Conservation (phyloP, 495 filamentous ascomycete genomes). For the Aspergillus biplanus region DNA sequence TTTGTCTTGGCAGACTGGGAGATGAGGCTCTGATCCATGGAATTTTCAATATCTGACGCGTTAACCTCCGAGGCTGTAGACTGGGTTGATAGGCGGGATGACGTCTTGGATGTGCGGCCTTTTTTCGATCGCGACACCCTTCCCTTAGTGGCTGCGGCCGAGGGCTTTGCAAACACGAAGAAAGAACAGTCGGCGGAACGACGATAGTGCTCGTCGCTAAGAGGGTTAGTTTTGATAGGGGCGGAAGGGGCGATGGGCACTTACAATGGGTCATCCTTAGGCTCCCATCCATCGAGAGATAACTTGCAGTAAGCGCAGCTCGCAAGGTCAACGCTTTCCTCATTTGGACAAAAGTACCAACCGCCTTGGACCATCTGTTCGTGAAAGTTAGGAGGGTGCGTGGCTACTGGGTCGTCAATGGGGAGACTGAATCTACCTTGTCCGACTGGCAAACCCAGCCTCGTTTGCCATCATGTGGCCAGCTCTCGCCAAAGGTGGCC, state of each 20-base stretch:
- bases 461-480: constrained; percentile 87
- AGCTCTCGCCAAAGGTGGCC: constrained; percentile 74
- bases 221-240: constrained; percentile 30
- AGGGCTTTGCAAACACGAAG: constrained; percentile 59
- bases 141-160: constrained; percentile 38
- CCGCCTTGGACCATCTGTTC: constrained; percentile 84
- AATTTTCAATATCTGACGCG: constrained; percentile 59
- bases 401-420: neutral
- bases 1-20: constrained; percentile 55
- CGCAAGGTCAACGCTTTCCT: constrained; percentile 79
- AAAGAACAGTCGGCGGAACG: constrained; percentile 82
- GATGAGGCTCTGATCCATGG: constrained; percentile 68
- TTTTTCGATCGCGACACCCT: constrained; percentile 56
- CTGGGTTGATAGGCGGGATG: constrained; percentile 70
- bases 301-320: constrained; percentile 88
- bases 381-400: constrained; percentile 6
- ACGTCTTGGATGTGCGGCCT: constrained; percentile 63
- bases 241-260: constrained; percentile 37
- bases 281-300: constrained; percentile 89
- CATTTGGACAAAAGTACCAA: constrained; percentile 87
- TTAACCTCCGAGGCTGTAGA: constrained; percentile 62
- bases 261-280: constrained; percentile 83
- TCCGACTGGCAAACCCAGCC: constrained; percentile 87
- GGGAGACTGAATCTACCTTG: constrained; percentile 58
- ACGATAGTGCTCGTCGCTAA: constrained; percentile 81